Conservation (phyloP, 2,329 filamentous ascomycete species). For the Thyridium curvatum region DNA sequence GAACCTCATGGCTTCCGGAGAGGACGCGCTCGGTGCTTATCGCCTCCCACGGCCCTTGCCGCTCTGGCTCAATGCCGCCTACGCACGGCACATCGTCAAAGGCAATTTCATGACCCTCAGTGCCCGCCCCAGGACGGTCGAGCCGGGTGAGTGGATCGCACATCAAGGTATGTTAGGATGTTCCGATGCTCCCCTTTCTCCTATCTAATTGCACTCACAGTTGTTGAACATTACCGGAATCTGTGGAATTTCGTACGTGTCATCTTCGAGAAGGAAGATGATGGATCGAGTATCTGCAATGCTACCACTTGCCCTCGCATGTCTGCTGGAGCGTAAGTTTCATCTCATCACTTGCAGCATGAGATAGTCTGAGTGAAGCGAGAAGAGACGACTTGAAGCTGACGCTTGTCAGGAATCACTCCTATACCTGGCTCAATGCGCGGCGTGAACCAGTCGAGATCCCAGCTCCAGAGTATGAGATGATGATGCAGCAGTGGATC, state of each 20-base stretch:
- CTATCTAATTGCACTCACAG: conserved; percentile 35
- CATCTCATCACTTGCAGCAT: no score
- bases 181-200: not conserved
- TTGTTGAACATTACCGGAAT: conserved; percentile 87
- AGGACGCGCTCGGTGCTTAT: conserved; percentile 52
- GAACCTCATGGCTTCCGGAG: conserved; percentile 37
- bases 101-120: conserved; percentile 97
- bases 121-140: conserved; percentile 86
- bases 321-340: conserved; percentile 86
- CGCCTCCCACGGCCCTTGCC: conserved; percentile 63
- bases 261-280: conserved; percentile 78
- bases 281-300: conserved; percentile 77
- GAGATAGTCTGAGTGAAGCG: no score
- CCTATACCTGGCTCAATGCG: conserved; percentile 93
- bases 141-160: conserved; percentile 91
- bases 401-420: conserved; percentile 60
- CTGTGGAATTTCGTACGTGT: conserved; percentile 85
- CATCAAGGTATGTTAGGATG: conserved; percentile 66
- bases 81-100: conserved; percentile 85
- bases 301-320: conserved; percentile 78
- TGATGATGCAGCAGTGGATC: conserved; percentile 95
- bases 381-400: not conserved
- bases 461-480: conserved; percentile 88
- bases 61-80: conserved; percentile 68
- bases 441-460: conserved; percentile 85